These are phyloP conservation scores for Sorghum bicolor DNA, from an alignment of 176 grass and related monocot species.

Conservation along the genomic window DNA sequence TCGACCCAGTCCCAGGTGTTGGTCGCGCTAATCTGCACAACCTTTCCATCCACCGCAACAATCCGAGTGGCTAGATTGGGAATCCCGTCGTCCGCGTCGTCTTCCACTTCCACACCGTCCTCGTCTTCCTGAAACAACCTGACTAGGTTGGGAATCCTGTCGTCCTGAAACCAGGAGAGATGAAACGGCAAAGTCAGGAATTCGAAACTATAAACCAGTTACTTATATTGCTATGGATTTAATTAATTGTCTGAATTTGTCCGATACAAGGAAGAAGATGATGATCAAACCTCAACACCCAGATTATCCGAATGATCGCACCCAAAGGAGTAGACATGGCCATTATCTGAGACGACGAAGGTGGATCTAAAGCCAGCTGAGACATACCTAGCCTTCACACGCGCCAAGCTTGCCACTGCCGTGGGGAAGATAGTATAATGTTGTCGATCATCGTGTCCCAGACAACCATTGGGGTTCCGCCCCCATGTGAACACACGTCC, in stretches of 20 bases:
- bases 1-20: constrained; percentile 44
- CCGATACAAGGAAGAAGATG: neutral
- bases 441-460: constrained; percentile 34
- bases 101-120: no score
- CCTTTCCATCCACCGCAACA: constrained; percentile 17
- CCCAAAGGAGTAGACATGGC: constrained; percentile 58
- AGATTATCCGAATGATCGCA: constrained; percentile 5
- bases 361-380: constrained; percentile 41
- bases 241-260: no score
- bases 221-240: no score
- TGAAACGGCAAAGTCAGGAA: no score
- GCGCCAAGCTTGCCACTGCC: no score
- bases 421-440: constrained; percentile 27
- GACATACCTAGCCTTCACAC: constrained; percentile 44
- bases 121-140: no score
- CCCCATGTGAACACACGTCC: constrained; percentile 67
- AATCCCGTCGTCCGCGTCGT: no score
- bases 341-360: constrained; percentile 43
- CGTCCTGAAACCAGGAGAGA: no score
- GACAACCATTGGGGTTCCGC: constrained; percentile 38
- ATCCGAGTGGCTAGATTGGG: neutral
- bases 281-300: constrained; percentile 11
- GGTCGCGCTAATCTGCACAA: constrained; percentile 50
- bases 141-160: no score
- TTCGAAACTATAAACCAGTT: no score